Percentiles rank a stretch among this genome's conserved stretches.
phyloP scores from a whole-genome alignment of 2,329 filamentous ascomycete species.

The Thelonectria olida region DNA sequence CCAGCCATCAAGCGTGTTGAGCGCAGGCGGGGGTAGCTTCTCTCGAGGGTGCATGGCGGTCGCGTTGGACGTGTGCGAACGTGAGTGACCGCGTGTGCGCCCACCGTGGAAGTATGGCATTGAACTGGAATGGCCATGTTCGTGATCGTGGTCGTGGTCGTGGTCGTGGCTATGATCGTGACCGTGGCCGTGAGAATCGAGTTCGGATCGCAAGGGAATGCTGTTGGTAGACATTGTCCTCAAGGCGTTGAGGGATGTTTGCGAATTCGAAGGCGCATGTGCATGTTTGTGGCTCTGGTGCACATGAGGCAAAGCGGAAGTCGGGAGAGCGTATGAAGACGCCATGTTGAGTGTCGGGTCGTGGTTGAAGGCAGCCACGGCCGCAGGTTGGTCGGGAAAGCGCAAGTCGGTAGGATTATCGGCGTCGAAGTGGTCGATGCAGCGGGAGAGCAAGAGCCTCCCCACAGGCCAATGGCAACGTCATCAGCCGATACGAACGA shows the following conservation, averaged over 20 bases:
- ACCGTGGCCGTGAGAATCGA: conserved; percentile 40
- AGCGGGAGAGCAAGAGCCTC: conserved; percentile 31
- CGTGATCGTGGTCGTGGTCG: conserved; percentile 32
- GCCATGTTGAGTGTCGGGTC: conserved; percentile 49
- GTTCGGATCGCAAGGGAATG: conserved; percentile 43
- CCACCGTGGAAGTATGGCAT: conserved; percentile 14
- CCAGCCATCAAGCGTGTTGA: conserved; percentile 51
- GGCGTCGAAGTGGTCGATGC: conserved; percentile 28
- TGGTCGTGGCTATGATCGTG: conserved; percentile 44
- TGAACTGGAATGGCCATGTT: conserved; percentile 36
- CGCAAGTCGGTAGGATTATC: conserved; percentile 28
- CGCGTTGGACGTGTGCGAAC: conserved; percentile 44
- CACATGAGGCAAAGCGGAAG: conserved; percentile 58
- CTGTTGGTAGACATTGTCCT: conserved; percentile 46
- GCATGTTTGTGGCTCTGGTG: conserved; percentile 55
- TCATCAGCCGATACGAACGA: conserved; percentile 33
- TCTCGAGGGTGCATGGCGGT: conserved; percentile 41
- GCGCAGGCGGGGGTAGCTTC: conserved; percentile 43
- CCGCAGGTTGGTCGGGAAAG: conserved; percentile 6
- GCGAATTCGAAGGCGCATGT: conserved; percentile 50
- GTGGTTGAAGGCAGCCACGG: conserved; percentile 3
- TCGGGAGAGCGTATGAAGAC: conserved; percentile 64
- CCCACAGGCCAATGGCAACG: conserved; percentile 35
- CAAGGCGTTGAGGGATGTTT: conserved; percentile 52
- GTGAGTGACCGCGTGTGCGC: conserved; percentile 42